Base-by-base conservation (phyloP, 106 monocot genomes). In the Dendrobium nobile region DNA sequence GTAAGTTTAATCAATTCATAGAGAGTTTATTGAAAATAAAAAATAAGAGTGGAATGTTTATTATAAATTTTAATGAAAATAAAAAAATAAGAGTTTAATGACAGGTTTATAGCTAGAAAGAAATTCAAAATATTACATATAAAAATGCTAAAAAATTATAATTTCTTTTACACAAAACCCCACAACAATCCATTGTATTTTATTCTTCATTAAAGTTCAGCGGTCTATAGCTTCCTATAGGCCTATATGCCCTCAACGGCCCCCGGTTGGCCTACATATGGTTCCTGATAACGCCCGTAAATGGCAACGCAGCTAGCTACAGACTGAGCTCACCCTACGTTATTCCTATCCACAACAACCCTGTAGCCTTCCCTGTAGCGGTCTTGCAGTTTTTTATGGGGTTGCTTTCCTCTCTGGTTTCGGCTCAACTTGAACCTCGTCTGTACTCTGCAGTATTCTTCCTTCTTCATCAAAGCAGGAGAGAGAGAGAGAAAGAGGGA, bases 291-390 rank as follows among this genome's bases (percentile, higher is more conserved):
- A 19, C 67, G 27, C 9, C 26, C 26, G 20, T 67, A 26, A 67
- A 67, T 67, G 67, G 27, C 67, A 67, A 70, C 33, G 33, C 70
- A 37, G 33, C 70, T 28, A 70, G 70, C 70, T 33, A 70, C 70
- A 70, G 70, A 33, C 31, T 70, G 70, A 70, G 28, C 4, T 70
- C 70, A 70, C 33, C 70, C 70, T 70, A 70, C 64, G 64, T 26
- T 65, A 10, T 9, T 24, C 64, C 15, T n/a, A 15, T 10, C 37
- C 70, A 70, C 13, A 15, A 0, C 0, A 33, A 3, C 13, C 13
- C 68, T 70, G 68, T 33, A 27, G n/a, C 64, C 64, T 64, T 37
- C 28, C 4, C 22, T 37, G 70, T 70, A 70, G 70, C 31, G 33
- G 37, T 0, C 70, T 70, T 33, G 10, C 4, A 15, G 70, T 9